Evolutionary conservation across 352 stramenopile genomes (phyloP), one percentile per base, ranked within the genome.

Genomic region (Aphanomyces cochlioides): DNA sequence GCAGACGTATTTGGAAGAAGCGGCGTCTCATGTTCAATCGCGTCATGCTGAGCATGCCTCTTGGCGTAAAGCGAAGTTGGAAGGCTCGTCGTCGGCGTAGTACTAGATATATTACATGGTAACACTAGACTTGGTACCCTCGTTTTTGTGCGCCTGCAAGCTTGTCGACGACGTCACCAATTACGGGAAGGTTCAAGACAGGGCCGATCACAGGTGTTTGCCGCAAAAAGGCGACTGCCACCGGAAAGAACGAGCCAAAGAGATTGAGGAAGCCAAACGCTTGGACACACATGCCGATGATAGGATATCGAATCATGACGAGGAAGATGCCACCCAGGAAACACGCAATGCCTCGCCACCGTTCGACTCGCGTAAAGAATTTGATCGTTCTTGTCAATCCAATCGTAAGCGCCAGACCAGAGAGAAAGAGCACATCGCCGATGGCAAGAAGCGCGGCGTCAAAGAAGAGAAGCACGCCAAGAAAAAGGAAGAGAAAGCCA

Each of bases 171-270:
- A 91, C 53, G 43, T 90, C 77, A 48, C 82, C 83, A 63, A 98
- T 81, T 10, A 85, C 84, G 2, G 90, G 91, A 21, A 96, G 75
- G 70, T 85, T 90, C 19, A 98, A 83, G 59, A 97, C 76, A 28
- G 82, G 83, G 66, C 93, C 92, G 68, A 98, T 83, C 21, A 98
- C 86, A 1, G 94, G 94, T 56, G 90, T 96, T 76, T 98, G 89
- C 34, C 90, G 88, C 78, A 98, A 79, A 73, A 96, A 96, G 39
- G 92, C 89, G 39, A 96, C 89, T 0, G 92, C 93, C 70, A 98
- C 96, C 1, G 94, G 93, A 77, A 98, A 98, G 76, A 98, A 98
- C 66, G 96, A 97, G 72, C 94, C 94, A 79, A 98, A 98, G 43
- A 98, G 79, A 80, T 98, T 98, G 12, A 98, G 78, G 67, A 98